phyloP scores from a whole-genome alignment of 495 filamentous ascomycete genomes.

The Penicillium fimorum region DNA sequence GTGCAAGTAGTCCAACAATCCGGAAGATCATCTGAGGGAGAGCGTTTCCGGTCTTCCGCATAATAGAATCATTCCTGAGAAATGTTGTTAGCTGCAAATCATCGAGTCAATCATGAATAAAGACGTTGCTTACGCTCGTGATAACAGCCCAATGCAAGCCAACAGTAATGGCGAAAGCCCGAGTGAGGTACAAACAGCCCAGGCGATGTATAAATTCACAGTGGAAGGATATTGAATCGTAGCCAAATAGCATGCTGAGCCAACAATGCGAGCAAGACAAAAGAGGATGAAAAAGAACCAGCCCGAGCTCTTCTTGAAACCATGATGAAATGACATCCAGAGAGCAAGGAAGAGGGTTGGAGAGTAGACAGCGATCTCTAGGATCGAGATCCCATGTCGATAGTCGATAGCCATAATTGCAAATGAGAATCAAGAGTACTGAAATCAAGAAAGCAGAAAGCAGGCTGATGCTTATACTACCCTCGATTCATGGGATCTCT shows the following conservation, averaged over 20 bases:
- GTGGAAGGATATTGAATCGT: conserved; percentile 32
- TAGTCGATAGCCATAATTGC: conserved; percentile 17
- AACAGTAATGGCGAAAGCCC: conserved; percentile 25
- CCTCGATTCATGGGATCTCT: background rate
- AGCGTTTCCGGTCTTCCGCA: conserved; percentile 13
- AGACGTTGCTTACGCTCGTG: conserved; percentile 22
- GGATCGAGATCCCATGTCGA: conserved; percentile 38
- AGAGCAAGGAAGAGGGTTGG: conserved; percentile 33
- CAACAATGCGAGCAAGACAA: conserved; percentile 34
- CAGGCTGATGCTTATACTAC: background rate
- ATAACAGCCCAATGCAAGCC: conserved; percentile 19
- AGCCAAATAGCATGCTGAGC: conserved; percentile 36
- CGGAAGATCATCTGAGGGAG: conserved; percentile 28
- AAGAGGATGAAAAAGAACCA: conserved; percentile 43
- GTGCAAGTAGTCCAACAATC: conserved; percentile 15
- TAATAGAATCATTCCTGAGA: conserved; percentile 23
- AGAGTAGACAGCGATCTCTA: conserved; percentile 33
- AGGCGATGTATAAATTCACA: conserved; percentile 20
- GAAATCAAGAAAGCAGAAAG: no score
- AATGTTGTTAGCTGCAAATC: background rate
- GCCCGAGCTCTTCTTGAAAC: conserved; percentile 32
- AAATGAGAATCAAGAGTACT: background rate
- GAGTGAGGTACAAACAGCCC: conserved; percentile 25
- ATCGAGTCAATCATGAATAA: background rate
- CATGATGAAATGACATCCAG: conserved; percentile 38